These are phyloP conservation scores for Magnusiomyces magnusii DNA, from an alignment of 1,139 yeast genomes.

Conservation along the genomic window DNA sequence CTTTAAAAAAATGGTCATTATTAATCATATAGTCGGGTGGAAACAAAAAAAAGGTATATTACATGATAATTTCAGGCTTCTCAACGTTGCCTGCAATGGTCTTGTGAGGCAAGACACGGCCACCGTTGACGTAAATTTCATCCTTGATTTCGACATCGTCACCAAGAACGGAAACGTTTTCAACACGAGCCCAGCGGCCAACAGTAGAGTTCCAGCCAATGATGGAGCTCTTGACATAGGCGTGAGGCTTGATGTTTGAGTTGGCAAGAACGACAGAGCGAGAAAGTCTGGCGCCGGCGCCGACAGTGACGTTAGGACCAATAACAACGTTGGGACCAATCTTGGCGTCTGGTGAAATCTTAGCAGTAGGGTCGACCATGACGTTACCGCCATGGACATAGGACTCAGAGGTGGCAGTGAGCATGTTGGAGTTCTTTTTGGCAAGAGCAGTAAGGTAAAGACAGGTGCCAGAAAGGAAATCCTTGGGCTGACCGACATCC, in stretches of 20 bases:
- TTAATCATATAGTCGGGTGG: no score
- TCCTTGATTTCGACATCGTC: slow-evolving; percentile 98
- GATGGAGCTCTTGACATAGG: slow-evolving; percentile 95
- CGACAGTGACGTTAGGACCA: slow-evolving; percentile 94
- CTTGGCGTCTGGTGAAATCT: slow-evolving; percentile 85
- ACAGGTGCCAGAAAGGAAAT: slow-evolving; percentile 94
- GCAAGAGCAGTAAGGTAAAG: slow-evolving; percentile 82
- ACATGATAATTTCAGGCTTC: slow-evolving; percentile 97
- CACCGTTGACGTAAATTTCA: slow-evolving; percentile 98
- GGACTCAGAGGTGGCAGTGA: slow-evolving; percentile 54
- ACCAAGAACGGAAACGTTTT: slow-evolving; percentile 96
- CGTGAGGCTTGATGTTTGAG: slow-evolving; percentile 93
- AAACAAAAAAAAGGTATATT: no score
- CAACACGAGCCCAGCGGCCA: slow-evolving; percentile 99
- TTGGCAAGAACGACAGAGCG: slow-evolving; percentile 89
- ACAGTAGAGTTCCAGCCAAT: slow-evolving; percentile 99
- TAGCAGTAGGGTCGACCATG: slow-evolving; percentile 90
- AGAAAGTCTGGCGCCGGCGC: slow-evolving; percentile 98
- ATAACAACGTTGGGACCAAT: slow-evolving; percentile 98
- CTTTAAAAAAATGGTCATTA: no score
- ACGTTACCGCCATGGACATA: slow-evolving; percentile 91
- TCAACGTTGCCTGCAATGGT: slow-evolving; percentile 94
- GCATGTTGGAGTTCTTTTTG: slow-evolving; percentile 66
- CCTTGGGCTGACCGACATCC: slow-evolving; percentile 99
- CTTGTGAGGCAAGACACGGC: slow-evolving; percentile 98